A percentile compares a stretch with the other conserved stretches of the same genome.
Conservation (phyloP, 2,329 filamentous ascomycete species). For the Trichophyton verrucosum region DNA sequence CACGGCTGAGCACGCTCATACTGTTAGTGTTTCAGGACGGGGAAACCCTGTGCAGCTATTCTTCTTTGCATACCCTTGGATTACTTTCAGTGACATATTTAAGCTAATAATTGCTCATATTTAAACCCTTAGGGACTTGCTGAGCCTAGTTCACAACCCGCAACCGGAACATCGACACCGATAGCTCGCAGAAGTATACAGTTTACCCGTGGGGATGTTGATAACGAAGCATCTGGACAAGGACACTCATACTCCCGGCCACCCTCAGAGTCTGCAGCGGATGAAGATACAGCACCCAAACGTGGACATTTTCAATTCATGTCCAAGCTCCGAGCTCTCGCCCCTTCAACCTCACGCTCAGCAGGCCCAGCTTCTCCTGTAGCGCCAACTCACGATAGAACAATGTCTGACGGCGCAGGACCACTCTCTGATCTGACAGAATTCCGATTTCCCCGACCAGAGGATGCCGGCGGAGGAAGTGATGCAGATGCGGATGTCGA, state of each 20-base stretch:
- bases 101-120: neutral
- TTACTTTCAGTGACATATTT: neutral
- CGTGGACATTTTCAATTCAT: conserved; percentile 53
- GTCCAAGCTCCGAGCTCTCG: conserved; percentile 63
- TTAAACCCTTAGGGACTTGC: neutral
- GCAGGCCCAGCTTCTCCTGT: conserved; percentile 36
- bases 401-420: conserved; percentile 28
- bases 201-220: conserved; percentile 50
- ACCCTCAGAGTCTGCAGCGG: conserved; percentile 46
- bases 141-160: conserved; percentile 13
- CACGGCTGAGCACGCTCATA: neutral
- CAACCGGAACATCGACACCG: conserved; percentile 25
- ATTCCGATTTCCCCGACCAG: conserved; percentile 41
- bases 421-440: conserved; percentile 39
- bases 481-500: conserved; percentile 71
- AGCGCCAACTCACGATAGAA: conserved; percentile 26
- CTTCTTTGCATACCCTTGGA: neutral
- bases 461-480: conserved; percentile 43
- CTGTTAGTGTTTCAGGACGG: neutral
- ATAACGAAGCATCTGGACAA: conserved; percentile 35
- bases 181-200: conserved; percentile 57
- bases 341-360: conserved; percentile 42
- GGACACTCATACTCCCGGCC: conserved; percentile 43
- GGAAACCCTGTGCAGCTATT: neutral
- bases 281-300: conserved; percentile 48